Evolutionary conservation across 208 protist species (phyloP).

Genomic region (Trypanosoma congolense): DNA sequence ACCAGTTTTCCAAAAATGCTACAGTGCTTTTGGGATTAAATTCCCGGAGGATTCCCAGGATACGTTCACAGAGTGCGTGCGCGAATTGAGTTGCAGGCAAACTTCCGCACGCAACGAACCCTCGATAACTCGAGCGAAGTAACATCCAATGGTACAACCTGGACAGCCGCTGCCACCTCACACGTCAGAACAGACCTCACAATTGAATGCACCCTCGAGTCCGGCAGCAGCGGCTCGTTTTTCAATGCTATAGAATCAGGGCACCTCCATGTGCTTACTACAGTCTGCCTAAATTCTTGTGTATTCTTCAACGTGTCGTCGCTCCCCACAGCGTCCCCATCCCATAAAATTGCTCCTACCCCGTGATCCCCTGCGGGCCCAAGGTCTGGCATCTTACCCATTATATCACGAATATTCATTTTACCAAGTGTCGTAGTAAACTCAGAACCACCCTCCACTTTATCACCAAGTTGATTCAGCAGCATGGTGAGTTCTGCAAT

Average conservation of each 20-base stretch:
- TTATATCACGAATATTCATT: no score
- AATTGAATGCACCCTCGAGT: conserved; percentile 5
- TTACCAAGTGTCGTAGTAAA: not conserved
- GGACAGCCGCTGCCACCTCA: conserved; percentile 2
- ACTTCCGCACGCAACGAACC: conserved; percentile 7
- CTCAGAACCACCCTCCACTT: not conserved
- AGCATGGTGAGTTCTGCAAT: conserved; percentile 1
- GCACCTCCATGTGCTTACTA: not conserved
- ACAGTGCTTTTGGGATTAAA: not conserved
- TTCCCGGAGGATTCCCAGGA: not conserved
- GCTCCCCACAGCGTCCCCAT: no score
- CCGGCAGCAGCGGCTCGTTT: not conserved
- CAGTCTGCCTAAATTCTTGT: not conserved
- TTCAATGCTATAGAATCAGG: not conserved
- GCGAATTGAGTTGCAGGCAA: conserved; percentile 5
- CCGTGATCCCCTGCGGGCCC: no score
- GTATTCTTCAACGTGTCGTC: not conserved
- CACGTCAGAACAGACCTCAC: conserved; percentile 8
- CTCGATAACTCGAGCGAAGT: conserved; percentile 2
- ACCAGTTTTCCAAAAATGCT: conserved; percentile 14
- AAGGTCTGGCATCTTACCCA: no score
- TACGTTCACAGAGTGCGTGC: not conserved
- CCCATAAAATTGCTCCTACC: no score
- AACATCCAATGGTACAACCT: conserved; percentile 6
- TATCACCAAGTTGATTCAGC: not conserved